A percentile compares a stretch with the other conserved stretches of the same genome.
Evolutionary conservation across 176 grass and related monocot genomes (phyloP).

Genomic region (Cenchrus americanus): DNA sequence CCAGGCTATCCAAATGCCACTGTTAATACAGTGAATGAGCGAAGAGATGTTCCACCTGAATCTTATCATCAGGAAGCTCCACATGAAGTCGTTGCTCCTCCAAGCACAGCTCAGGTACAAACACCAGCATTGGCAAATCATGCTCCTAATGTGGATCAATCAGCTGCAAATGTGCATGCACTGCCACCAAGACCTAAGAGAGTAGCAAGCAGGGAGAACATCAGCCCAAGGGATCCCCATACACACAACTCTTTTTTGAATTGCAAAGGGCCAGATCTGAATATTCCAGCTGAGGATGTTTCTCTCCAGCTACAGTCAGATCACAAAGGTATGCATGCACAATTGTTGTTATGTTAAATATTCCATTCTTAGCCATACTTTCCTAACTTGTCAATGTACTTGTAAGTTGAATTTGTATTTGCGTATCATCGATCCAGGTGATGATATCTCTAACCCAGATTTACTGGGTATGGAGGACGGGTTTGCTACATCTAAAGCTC

Average conservation of each 20-base stretch:
- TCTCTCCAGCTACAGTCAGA: conserved; percentile 40
- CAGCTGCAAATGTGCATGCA: conserved; percentile 42
- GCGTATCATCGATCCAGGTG: conserved; percentile 54
- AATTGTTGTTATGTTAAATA: conserved; percentile 58
- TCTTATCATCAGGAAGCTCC: conserved; percentile 52
- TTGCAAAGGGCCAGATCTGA: conserved; percentile 78
- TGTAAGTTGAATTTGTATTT: conserved; percentile 35
- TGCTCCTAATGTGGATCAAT: conserved; percentile 56
- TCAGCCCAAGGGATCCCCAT: conserved; percentile 60
- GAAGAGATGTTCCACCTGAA: conserved; percentile 53
- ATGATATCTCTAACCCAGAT: conserved; percentile 70
- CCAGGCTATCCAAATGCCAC: conserved; percentile 51
- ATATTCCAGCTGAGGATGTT: conserved; percentile 59
- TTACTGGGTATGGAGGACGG: conserved; percentile 61
- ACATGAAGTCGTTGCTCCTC: conserved; percentile 42
- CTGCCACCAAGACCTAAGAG: conserved; percentile 84
- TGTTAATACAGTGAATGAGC: conserved; percentile 52
- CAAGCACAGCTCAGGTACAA: conserved; percentile 46
- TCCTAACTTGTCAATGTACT: conserved; percentile 14
- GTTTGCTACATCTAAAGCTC: conserved; percentile 38
- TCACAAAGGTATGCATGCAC: conserved; percentile 45
- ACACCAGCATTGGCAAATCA: conserved; percentile 41
- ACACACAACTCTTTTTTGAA: conserved; percentile 49
- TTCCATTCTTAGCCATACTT: conserved; percentile 39
- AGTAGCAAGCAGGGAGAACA: conserved; percentile 76